A percentile compares a stretch with the other conserved stretches of the same genome.
phyloP scores from a whole-genome alignment of 768 basidiomycete species.

The Chlorophyllum brunneum region DNA sequence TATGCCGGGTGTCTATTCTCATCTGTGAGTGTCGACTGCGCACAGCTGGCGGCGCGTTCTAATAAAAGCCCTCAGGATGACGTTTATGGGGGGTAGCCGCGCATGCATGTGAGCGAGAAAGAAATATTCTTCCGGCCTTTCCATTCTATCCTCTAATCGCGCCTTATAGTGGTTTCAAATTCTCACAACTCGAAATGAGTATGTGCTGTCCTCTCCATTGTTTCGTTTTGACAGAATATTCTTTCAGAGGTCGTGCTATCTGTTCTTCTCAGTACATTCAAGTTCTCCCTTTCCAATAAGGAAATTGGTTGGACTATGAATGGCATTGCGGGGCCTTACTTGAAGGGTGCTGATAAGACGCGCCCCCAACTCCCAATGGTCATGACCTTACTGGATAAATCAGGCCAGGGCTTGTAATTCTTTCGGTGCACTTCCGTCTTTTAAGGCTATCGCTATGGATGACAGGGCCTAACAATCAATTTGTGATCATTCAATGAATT shows the following conservation, averaged over 20 bases:
- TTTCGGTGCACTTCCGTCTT: too few species aligned
- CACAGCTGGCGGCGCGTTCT: background rate
- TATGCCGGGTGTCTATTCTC: conserved; percentile 17
- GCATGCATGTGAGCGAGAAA: conserved; percentile 15
- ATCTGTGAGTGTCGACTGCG: conserved; percentile 10
- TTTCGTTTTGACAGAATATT: background rate
- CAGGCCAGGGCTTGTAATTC: background rate
- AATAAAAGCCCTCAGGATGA: conserved; percentile 15
- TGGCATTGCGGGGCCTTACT: conserved; percentile 21
- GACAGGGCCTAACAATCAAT: background rate
- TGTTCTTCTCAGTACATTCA: conserved; percentile 18
- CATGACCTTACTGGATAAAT: conserved; percentile 8
- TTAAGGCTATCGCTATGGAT: too few species aligned
- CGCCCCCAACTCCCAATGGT: conserved; percentile 11
- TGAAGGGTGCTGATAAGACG: conserved; percentile 13
- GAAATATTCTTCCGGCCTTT: background rate
- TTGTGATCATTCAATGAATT: too few species aligned
- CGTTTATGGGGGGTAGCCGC: conserved; percentile 18
- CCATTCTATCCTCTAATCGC: background rate
- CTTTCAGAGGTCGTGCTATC: conserved; percentile 21
- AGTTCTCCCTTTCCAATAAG: conserved; percentile 21
- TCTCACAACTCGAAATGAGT: conserved; percentile 54
- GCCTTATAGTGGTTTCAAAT: conserved; percentile 43
- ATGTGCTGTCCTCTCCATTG: conserved; percentile 5
- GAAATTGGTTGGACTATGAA: conserved; percentile 26